These are phyloP conservation scores for Psilocybe tampanensis DNA, from an alignment of 768 basidiomycete genomes.

Conservation along the genomic window DNA sequence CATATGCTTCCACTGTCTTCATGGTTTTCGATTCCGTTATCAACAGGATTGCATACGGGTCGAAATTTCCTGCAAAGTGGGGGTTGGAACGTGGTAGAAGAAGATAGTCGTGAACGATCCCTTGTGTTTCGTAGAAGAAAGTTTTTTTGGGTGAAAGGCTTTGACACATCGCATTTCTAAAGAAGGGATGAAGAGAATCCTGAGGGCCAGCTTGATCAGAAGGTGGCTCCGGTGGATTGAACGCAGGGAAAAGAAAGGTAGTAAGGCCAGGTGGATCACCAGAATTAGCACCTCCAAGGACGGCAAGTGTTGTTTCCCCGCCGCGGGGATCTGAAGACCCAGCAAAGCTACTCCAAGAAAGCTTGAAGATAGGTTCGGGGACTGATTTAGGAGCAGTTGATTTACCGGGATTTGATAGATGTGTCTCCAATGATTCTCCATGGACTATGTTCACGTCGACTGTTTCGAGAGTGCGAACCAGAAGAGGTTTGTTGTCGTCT, in stretches of 20 bases:
- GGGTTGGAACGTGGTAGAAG: conserved; percentile 72
- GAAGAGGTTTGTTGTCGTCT: conserved; percentile 74
- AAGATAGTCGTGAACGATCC: conserved; percentile 76
- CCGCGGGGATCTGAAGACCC: conserved; percentile 66
- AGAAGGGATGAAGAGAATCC: conserved; percentile 41
- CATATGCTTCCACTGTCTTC: conserved; percentile 60
- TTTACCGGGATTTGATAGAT: conserved; percentile 26
- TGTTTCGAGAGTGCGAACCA: conserved; percentile 68
- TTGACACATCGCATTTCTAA: conserved; percentile 65
- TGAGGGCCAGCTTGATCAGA: conserved; percentile 32
- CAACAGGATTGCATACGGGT: conserved; percentile 70
- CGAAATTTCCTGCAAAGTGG: conserved; percentile 66
- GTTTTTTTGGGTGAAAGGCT: conserved; percentile 52
- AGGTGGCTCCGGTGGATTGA: conserved; percentile 53
- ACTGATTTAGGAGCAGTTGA: conserved; percentile 19
- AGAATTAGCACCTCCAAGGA: conserved; percentile 75
- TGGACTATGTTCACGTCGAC: conserved; percentile 60
- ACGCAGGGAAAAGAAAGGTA: conserved; percentile 67
- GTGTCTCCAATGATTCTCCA: conserved; percentile 44
- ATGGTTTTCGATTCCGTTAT: conserved; percentile 50
- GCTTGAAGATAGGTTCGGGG: conserved; percentile 83
- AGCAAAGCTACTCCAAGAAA: conserved; percentile 81
- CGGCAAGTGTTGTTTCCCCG: conserved; percentile 70
- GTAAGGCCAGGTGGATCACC: conserved; percentile 64
- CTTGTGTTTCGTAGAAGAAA: conserved; percentile 59